Conservation (phyloP, 257 asterid genomes). For the Nicotiana knightiana region DNA sequence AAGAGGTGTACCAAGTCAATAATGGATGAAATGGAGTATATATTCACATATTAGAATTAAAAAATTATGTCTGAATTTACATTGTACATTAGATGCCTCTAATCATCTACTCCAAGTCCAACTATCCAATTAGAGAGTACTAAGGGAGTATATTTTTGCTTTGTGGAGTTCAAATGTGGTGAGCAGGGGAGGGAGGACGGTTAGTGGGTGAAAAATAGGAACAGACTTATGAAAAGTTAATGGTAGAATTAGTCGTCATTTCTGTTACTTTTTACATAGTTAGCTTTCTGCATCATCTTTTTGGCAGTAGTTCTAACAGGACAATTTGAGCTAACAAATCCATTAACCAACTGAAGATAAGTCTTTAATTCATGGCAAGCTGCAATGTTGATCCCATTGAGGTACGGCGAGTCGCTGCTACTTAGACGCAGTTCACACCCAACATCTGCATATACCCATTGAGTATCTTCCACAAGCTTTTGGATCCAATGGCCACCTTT, state of each 20-base stretch:
- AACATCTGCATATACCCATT: conserved; percentile 89
- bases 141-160: not conserved
- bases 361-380: conserved; percentile 84
- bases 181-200: not conserved
- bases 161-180: not conserved
- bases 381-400: conserved; percentile 40
- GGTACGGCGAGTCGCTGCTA: conserved; percentile 61
- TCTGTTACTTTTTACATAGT: not conserved
- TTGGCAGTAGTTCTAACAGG: conserved; percentile 70
- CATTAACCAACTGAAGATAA: conserved; percentile 66
- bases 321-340: conserved; percentile 69
- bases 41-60: too few species aligned
- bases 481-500: conserved; percentile 40
- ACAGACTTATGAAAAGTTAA: not conserved
- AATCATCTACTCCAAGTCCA: not conserved
- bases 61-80: too few species aligned
- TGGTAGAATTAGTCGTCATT: not conserved
- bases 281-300: conserved; percentile 28
- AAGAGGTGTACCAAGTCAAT: fast-evolving
- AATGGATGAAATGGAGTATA: too few species aligned
- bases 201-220: conserved; percentile 1
- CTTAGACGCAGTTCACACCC: conserved; percentile 92
- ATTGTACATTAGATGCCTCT: too few species aligned
- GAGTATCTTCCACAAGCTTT: conserved; percentile 50
- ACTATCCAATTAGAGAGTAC: not conserved